Evolutionary conservation across 2,329 filamentous ascomycete species (phyloP).

Genomic region (Proliferodiscus dingleyae): DNA sequence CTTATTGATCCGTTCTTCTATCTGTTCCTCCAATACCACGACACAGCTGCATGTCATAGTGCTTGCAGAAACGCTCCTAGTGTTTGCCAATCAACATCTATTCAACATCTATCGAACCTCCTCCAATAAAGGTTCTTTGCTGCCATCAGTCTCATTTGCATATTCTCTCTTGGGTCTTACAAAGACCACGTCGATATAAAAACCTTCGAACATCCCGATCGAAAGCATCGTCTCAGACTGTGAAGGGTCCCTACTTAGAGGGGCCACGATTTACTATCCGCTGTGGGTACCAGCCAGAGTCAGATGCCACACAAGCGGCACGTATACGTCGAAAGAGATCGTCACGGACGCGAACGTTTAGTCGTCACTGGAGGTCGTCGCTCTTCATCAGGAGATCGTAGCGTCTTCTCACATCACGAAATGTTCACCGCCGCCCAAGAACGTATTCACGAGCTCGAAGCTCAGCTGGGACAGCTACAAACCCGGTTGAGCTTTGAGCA

Average conservation of each 20-base stretch:
- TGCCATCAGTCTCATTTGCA: background rate
- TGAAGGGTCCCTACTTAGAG: constrained; percentile 6
- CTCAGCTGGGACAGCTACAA: constrained; percentile 14
- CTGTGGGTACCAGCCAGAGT: constrained; percentile 17
- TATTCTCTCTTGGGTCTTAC: background rate
- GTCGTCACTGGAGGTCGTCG: constrained; percentile 9
- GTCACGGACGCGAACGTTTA: constrained; percentile 17
- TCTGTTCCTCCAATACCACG: constrained; percentile 2
- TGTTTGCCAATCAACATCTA: constrained; percentile 1
- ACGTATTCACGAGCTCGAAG: constrained; percentile 10
- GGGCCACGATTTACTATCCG: constrained; percentile 9
- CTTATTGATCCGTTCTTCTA: constrained; percentile 3
- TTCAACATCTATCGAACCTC: background rate
- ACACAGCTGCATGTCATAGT: constrained; percentile 1
- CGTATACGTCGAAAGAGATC: constrained; percentile 17
- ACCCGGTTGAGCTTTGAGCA: constrained; percentile 17
- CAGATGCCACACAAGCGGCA: constrained; percentile 16
- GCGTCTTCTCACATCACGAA: constrained; percentile 11
- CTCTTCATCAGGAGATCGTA: constrained; percentile 1
- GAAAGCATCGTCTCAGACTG: background rate
- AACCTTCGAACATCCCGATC: background rate
- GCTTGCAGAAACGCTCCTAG: background rate
- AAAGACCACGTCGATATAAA: background rate
- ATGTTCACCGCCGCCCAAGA: constrained; percentile 19
- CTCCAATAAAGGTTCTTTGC: background rate